These are phyloP conservation scores for Beauveria sp. DNA, from an alignment of 2,329 filamentous ascomycete genomes.

Conservation along the genomic window DNA sequence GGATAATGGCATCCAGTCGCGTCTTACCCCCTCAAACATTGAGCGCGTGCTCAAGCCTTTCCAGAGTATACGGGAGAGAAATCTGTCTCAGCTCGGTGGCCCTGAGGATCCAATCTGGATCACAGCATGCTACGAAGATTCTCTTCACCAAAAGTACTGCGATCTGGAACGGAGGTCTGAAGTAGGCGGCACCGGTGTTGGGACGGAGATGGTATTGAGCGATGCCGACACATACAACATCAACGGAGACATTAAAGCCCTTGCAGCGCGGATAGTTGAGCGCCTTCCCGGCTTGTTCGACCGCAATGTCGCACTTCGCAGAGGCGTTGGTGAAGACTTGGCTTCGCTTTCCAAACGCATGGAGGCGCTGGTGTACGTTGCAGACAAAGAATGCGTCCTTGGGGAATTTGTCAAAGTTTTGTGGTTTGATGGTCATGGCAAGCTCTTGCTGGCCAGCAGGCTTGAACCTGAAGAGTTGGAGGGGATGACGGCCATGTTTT, in stretches of 20 bases:
- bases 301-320: background rate
- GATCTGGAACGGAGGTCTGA: background rate
- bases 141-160: background rate
- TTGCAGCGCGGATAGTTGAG: background rate
- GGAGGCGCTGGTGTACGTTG: background rate
- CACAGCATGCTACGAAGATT: background rate
- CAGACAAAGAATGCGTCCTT: background rate
- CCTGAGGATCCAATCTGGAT: background rate
- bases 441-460: background rate
- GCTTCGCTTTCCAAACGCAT: background rate
- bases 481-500: background rate
- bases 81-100: background rate
- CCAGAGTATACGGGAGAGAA: background rate
- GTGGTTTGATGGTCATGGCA: background rate
- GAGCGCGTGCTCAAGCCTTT: constrained; percentile 1
- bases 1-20: background rate
- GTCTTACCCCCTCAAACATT: background rate
- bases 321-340: background rate
- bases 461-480: background rate
- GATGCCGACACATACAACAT: background rate
- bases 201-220: background rate
- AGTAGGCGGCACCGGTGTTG: background rate
- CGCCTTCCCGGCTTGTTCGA: background rate
- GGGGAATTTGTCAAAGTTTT: background rate
- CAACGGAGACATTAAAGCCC: background rate